Conservation (phyloP, 2,329 filamentous ascomycete species). For the Aspergillaceae sp. region DNA sequence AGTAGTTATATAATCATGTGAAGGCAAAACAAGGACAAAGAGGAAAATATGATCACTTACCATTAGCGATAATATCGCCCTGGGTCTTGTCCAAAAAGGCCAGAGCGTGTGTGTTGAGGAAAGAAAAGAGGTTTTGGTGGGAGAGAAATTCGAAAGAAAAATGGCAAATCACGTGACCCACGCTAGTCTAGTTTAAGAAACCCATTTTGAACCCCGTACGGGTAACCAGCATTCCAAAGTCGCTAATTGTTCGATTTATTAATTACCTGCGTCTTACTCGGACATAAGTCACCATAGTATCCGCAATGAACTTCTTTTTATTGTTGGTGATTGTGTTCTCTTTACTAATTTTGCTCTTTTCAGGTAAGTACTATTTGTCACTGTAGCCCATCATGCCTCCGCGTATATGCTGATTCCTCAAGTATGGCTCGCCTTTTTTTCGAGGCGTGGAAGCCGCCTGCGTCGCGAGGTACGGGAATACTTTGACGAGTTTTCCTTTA, state of each 20-base stretch:
- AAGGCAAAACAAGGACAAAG: conserved; percentile 7
- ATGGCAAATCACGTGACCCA: not conserved
- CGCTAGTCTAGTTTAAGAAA: conserved; percentile 7
- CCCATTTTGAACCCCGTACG: no score
- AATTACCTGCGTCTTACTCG: no score
- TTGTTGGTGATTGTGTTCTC: conserved; percentile 31
- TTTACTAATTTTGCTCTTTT: conserved; percentile 27
- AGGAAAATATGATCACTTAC: conserved; percentile 14
- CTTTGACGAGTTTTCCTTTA: conserved; percentile 36
- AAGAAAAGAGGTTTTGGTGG: conserved; percentile 5
- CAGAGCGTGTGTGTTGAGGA: conserved; percentile 10
- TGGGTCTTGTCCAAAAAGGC: conserved; percentile 23
- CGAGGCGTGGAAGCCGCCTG: conserved; percentile 47
- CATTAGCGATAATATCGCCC: conserved; percentile 18
- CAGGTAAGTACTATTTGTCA: conserved; percentile 17
- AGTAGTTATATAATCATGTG: conserved; percentile 57
- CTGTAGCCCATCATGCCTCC: no score
- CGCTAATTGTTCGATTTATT: no score
- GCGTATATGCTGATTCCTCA: conserved; percentile 14
- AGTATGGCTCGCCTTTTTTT: conserved; percentile 47
- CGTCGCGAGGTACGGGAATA: conserved; percentile 29
- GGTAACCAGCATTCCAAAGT: no score
- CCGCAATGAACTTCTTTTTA: conserved; percentile 26
- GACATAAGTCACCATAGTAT: no score
- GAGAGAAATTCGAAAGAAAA: conserved; percentile 12